Evolutionary conservation across 768 basidiomycete genomes (phyloP).

Genomic region (Paxillus rubicundulus): DNA sequence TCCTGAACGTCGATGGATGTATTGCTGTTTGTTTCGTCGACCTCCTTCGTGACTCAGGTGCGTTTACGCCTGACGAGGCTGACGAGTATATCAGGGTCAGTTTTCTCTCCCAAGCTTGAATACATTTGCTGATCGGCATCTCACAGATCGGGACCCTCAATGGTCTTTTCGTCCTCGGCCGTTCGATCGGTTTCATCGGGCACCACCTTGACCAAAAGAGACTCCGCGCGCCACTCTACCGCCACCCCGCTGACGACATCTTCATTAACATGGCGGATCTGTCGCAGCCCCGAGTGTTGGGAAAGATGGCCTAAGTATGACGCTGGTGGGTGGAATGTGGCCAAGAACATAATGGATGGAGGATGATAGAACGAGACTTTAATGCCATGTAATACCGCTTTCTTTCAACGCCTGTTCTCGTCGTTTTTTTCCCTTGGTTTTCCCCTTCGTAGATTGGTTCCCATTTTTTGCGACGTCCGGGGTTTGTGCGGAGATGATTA

Average conservation of each 20-base stretch:
- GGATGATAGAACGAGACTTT: background rate
- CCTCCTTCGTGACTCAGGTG: constrained; percentile 85
- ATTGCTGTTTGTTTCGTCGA: constrained; percentile 97
- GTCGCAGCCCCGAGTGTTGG: constrained; percentile 77
- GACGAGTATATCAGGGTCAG: constrained; percentile 90
- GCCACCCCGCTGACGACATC: constrained; percentile 93
- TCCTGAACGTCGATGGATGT: constrained; percentile 95
- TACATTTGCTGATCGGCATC: background rate
- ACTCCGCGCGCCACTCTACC: constrained; percentile 88
- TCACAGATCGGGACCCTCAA: constrained; percentile 83
- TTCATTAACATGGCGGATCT: constrained; percentile 93
- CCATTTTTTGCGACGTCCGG: too few species aligned
- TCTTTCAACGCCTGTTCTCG: background rate
- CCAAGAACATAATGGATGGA: background rate
- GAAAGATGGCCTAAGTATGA: constrained; percentile 27
- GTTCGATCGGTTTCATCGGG: constrained; percentile 96
- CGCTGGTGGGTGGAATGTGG: background rate
- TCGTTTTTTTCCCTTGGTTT: background rate
- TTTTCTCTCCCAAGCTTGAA: background rate
- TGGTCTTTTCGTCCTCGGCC: constrained; percentile 95
- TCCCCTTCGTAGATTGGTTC: too few species aligned
- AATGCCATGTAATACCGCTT: background rate
- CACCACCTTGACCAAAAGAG: constrained; percentile 97
- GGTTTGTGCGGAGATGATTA: too few species aligned
- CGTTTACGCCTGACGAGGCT: constrained; percentile 94